phyloP scores from a whole-genome alignment of 768 basidiomycete species.

The Trametes cinnabarina region DNA sequence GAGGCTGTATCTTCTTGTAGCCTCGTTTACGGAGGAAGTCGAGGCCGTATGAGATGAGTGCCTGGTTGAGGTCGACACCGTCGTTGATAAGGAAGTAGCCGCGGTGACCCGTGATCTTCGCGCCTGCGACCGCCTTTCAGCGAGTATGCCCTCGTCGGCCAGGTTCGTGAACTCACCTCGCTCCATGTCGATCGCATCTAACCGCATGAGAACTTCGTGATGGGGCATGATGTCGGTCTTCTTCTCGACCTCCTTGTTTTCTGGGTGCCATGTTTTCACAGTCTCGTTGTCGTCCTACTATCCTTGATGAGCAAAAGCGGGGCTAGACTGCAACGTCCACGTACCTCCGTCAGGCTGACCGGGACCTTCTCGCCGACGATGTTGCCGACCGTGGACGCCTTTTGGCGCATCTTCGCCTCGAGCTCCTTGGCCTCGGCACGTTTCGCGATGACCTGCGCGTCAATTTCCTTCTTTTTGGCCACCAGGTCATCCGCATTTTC shows the following conservation, averaged over 20 bases:
- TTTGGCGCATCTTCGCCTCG: constrained; percentile 74
- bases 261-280: constrained; percentile 83
- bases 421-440: constrained; percentile 75
- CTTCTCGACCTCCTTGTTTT: constrained; percentile 67
- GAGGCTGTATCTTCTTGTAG: constrained; percentile 94
- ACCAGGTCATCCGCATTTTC: constrained; percentile 88
- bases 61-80: constrained; percentile 96
- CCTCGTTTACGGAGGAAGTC: constrained; percentile 81
- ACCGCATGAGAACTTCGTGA: constrained; percentile 89
- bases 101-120: constrained; percentile 92
- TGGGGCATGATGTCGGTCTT: constrained; percentile 87
- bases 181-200: constrained; percentile 97
- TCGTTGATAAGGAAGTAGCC: constrained; percentile 96
- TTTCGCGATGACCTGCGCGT: constrained; percentile 73
- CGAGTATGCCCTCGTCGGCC: too few relatives aligned
- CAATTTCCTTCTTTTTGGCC: constrained; percentile 78
- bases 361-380: constrained; percentile 87
- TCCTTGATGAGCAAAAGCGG: not conserved
- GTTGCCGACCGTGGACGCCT: constrained; percentile 84
- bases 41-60: constrained; percentile 90
- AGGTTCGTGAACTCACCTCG: too few relatives aligned
- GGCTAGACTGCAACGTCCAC: constrained; percentile 15
- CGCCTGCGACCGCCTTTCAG: constrained; percentile 47
- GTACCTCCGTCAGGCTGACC: constrained; percentile 84
- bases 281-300: constrained; percentile 88